Conservation (phyloP, 257 asterid species). For the Mitragyna speciosa region DNA sequence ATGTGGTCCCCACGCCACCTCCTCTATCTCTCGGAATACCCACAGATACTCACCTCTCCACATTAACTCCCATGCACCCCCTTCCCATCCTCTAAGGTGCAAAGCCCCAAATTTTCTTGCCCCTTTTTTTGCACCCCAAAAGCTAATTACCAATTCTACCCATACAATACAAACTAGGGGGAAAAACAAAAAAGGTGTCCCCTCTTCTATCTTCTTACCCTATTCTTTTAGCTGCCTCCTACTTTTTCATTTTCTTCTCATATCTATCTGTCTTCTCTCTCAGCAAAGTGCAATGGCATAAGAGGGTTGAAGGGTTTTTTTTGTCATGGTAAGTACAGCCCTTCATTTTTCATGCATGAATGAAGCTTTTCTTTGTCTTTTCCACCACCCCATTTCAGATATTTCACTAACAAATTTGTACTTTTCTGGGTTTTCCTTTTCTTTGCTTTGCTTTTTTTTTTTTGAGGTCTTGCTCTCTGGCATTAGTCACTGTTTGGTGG, state of each 20-base stretch:
- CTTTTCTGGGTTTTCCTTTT: conserved; percentile 11
- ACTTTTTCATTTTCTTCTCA: background rate
- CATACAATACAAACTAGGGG: background rate
- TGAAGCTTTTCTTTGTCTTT: conserved; percentile 6
- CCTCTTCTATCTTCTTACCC: conserved; percentile 36
- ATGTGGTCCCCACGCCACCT: conserved; percentile 26
- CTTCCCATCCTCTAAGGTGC: conserved; percentile 13
- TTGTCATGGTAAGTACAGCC: conserved; percentile 23
- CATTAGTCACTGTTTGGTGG: conserved; percentile 3
- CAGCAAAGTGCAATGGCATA: conserved; percentile 37
- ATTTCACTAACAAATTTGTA: background rate
- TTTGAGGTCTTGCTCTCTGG: background rate
- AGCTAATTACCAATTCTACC: conserved; percentile 20
- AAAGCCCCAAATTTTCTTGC: background rate
- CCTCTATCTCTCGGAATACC: background rate
- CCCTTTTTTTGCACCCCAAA: background rate
- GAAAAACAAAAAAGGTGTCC: conserved; percentile 1
- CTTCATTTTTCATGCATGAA: conserved; percentile 15
- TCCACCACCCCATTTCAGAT: conserved; percentile 17
- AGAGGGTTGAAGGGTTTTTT: conserved; percentile 36
- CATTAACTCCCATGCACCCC: conserved; percentile 34
- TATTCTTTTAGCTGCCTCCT: conserved; percentile 30
- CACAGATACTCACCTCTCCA: conserved; percentile 20
- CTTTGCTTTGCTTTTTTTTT: background rate
- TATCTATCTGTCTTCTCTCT: conserved; percentile 1